phyloP scores from a whole-genome alignment of 1,284 basidiomycete genomes.

The Ceratobasidium sp. region DNA sequence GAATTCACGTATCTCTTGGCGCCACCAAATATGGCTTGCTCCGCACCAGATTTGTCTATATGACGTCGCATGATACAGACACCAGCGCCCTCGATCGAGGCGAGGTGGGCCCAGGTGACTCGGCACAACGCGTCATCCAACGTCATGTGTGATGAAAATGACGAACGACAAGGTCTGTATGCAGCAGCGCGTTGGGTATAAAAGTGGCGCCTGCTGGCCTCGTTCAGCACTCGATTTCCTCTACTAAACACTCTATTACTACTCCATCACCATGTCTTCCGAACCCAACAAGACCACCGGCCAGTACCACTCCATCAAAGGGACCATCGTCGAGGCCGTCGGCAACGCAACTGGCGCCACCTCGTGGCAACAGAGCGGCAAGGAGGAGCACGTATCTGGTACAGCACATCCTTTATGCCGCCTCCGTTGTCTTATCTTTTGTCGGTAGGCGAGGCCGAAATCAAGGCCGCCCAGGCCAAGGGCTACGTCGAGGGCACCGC shows the following conservation, averaged over 20 bases:
- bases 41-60: neutral
- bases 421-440: slow-evolving; percentile 11
- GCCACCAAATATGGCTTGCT: neutral
- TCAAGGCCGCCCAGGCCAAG: slow-evolving; percentile 64
- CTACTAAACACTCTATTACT: slow-evolving; percentile 15
- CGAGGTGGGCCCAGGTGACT: neutral
- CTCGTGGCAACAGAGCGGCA: slow-evolving; percentile 66
- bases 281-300: slow-evolving; percentile 69
- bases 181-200: slow-evolving; percentile 1
- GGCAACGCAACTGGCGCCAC: slow-evolving; percentile 63
- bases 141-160: slow-evolving; percentile 30
- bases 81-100: neutral
- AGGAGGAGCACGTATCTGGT: slow-evolving; percentile 60
- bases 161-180: slow-evolving; percentile 2
- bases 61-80: slow-evolving; percentile 22
- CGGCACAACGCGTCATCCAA: slow-evolving; percentile 9
- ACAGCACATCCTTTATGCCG: neutral
- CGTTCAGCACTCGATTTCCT: neutral
- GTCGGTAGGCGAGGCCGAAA: slow-evolving; percentile 67
- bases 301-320: slow-evolving; percentile 70
- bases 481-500: slow-evolving; percentile 66
- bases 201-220: neutral
- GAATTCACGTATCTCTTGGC: slow-evolving; percentile 8
- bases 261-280: slow-evolving; percentile 47
- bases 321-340: slow-evolving; percentile 67